Conservation (phyloP, 805 yeast species). For the Clavispora vitiphila region DNA sequence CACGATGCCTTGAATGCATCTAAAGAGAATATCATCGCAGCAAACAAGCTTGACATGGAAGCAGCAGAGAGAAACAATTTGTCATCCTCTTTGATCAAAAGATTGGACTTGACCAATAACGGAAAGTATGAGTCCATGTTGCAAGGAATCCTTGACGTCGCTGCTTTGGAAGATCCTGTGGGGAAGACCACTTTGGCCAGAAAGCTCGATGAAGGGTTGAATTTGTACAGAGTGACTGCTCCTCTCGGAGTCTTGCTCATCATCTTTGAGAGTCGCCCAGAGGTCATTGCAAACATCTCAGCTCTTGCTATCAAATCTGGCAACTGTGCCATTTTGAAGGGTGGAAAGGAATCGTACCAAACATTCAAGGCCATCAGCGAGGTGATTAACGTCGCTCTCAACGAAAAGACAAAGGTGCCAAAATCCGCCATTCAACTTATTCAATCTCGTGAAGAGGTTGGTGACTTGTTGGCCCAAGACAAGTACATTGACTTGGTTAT, state of each 20-base stretch:
- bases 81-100: constrained; percentile 67
- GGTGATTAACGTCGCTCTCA: constrained; percentile 58
- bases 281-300: constrained; percentile 95
- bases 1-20: constrained; percentile 59
- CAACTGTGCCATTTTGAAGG: constrained; percentile 93
- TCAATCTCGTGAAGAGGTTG: constrained; percentile 84
- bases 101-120: constrained; percentile 75
- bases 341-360: constrained; percentile 89
- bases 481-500: constrained; percentile 89
- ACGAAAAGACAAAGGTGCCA: constrained; percentile 66
- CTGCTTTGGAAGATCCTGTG: constrained; percentile 83
- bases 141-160: constrained; percentile 91
- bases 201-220: constrained; percentile 85
- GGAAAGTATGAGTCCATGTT: constrained; percentile 93
- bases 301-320: constrained; percentile 95
- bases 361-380: constrained; percentile 81
- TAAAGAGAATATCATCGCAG: constrained; percentile 60
- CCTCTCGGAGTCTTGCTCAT: constrained; percentile 93
- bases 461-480: constrained; percentile 79
- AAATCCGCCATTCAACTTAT: constrained; percentile 78
- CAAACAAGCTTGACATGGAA: constrained; percentile 72
- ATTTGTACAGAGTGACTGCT: constrained; percentile 75
- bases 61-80: constrained; percentile 59
- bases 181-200: constrained; percentile 83
- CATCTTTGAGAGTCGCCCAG: constrained; percentile 95